Base-by-base conservation (phyloP, 1,284 basidiomycete genomes). In the Fomitopsis pinicola region DNA sequence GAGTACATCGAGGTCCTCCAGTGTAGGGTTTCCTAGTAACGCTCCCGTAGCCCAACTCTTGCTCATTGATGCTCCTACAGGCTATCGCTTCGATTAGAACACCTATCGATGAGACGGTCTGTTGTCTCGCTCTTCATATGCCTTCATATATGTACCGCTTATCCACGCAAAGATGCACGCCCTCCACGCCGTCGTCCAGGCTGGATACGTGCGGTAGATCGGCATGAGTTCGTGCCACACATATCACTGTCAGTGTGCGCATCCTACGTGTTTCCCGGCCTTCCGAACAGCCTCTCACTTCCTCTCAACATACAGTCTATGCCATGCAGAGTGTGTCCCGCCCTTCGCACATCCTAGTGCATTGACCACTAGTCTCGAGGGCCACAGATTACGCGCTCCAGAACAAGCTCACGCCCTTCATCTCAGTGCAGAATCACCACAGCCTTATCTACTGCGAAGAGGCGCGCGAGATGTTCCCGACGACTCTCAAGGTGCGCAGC, bases 141-240 rank as follows among this genome's bases (percentile, higher is more conserved):
- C 22, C 22, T 22, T 22, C 22, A n/a, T 22, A 22, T 22, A 22
- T 22, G 22, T 22, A 22, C 22, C 22, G 22, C 22, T 22, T 22
- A 22, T 22, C 22, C 22, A 22, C 22, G 22, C 22, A 7, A 26
- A 10, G 5, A 8, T 40, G 45, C 81, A 85, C 74, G 87, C 87
- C 5, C 77, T 89, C 1, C 85, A 88, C 64, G 87, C 89, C 63
- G 81, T 89, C 22, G 85, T 89, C n/a, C 71, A 87, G 68, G 78
- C 79, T 0, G 88, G 88, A 3, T 82, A 82, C 61, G 87, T 83
- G 15, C 78, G 87, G 9, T 90, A 89, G 72, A 81, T 89, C 60
- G 88, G 88, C 53, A 88, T 85, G 86, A 80, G 77, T 35, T 78
- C 75, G 2, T 74, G 73, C 63, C 66, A 61, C 26, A 73, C 73